Percentiles rank a stretch among this genome's conserved stretches.
phyloP scores from a whole-genome alignment of 768 basidiomycete genomes.

The Mycena maculata region DNA sequence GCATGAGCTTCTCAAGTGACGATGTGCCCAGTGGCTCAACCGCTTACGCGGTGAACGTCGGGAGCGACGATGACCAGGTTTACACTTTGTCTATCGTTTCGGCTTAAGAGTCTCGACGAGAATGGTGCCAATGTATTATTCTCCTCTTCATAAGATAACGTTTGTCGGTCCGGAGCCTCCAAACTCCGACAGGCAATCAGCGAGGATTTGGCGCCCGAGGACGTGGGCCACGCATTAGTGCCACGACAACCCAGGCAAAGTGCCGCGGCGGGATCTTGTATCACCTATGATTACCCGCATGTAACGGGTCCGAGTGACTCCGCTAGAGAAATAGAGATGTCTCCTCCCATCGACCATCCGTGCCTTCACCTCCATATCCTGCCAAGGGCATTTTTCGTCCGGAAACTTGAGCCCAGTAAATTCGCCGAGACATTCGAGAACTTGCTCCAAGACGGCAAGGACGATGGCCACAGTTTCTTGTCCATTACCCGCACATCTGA shows the following conservation, averaged over 20 bases:
- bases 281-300: too few species aligned
- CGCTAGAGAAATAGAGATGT: conserved; percentile 37
- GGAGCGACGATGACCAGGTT: conserved; percentile 45
- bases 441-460: conserved; percentile 46
- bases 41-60: conserved; percentile 53
- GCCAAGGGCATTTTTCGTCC: conserved; percentile 56
- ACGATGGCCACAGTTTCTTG: conserved; percentile 50
- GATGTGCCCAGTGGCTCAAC: conserved; percentile 63
- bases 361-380: conserved; percentile 62
- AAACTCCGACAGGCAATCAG: too few species aligned
- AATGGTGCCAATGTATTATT: too few species aligned
- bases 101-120: conserved; percentile 35
- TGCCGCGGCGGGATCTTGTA: too few species aligned
- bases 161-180: too few species aligned
- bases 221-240: too few species aligned
- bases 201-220: too few species aligned
- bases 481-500: conserved; percentile 70
- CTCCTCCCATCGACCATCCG: conserved; percentile 59
- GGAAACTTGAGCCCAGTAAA: conserved; percentile 49
- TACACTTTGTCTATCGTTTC: conserved; percentile 55
- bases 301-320: too few species aligned
- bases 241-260: too few species aligned
- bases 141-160: too few species aligned
- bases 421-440: conserved; percentile 49
- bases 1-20: conserved; percentile 62